phyloP scores from a whole-genome alignment of 495 filamentous ascomycete genomes.

The Ramalina peruviana region DNA sequence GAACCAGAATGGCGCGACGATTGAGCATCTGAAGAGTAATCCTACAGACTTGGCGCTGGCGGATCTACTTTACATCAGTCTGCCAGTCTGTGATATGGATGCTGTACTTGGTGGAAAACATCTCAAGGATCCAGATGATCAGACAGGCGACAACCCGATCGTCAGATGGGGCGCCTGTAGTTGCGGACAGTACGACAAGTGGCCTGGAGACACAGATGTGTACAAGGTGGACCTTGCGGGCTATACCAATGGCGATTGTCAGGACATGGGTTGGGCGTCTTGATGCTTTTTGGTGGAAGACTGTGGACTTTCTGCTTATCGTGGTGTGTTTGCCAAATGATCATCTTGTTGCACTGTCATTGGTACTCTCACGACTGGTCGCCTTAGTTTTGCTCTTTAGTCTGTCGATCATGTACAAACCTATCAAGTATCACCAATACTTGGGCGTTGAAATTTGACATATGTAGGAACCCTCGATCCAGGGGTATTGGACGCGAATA shows the following conservation, averaged over 20 bases:
- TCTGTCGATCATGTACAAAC: too few species aligned
- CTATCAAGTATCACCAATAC: too few species aligned
- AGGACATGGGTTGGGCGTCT: neutral
- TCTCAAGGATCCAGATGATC: neutral
- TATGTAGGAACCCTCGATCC: too few species aligned
- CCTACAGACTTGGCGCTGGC: neutral
- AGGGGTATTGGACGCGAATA: too few species aligned
- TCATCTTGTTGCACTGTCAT: too few species aligned
- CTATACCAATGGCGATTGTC: neutral
- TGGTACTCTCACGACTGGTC: too few species aligned
- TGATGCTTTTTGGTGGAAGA: neutral
- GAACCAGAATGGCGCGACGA: neutral
- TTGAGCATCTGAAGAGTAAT: neutral
- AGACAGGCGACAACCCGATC: neutral
- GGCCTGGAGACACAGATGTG: neutral
- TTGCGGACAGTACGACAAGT: neutral
- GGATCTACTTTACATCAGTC: neutral
- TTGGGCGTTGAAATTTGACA: too few species aligned
- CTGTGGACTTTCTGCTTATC: too few species aligned
- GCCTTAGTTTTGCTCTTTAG: too few species aligned
- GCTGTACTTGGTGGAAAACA: neutral
- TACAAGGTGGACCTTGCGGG: neutral
- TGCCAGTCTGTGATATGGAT: slow-evolving; percentile 2
- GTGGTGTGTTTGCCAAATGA: too few species aligned
- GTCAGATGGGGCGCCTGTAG: neutral